Base-by-base conservation (phyloP, 208 protist genomes). In the Trypanosoma caninum region DNA sequence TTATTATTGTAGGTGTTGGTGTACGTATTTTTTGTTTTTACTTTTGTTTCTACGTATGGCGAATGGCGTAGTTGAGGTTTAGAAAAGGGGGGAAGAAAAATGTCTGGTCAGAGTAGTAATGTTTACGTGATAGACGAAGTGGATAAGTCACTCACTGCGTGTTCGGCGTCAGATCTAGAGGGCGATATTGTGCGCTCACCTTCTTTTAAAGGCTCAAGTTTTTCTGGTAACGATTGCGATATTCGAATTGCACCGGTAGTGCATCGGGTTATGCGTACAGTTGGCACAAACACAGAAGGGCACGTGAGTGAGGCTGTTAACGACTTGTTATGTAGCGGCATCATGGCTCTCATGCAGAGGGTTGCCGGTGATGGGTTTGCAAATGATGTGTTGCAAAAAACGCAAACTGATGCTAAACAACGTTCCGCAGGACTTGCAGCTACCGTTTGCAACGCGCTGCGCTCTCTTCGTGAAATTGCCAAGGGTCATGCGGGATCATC, bases 81-180 rank as follows among this genome's bases (percentile, higher is more conserved):
- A n/a, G n/a, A n/a, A n/a, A n/a, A n/a, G 20, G 31, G 41, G 22
- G 41, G 13, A 25, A 35, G 7, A 31, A 31, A 16, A 11, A 72
- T 72, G 65, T 72, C 65, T 7, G 60, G 65, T 52, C 47, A 72
- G 33, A 60, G 51, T 40, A 72, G 57, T 55, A 58, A 72, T 46
- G 65, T 72, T 25, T 72, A 63, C 23, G 34, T 72, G 1, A 72
- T 72, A 35, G 57, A 72, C 3, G 52, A 55, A 30, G 3, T 50
- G 20, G 48, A 11, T 23, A 56, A 52, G 14, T 51, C 51, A 8
- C 22, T 13, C 23, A 16, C 33, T 7, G 22, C 52, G 13, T 3
- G 13, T 2, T 41, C 62, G 0, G n/a, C 58, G 18, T 16, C 10
- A 9, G 16, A 22, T 2, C 53, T 9, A 11, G 23, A n/a, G 9